phyloP scores from a whole-genome alignment of 352 stramenopile species.

The Albugo candida region DNA sequence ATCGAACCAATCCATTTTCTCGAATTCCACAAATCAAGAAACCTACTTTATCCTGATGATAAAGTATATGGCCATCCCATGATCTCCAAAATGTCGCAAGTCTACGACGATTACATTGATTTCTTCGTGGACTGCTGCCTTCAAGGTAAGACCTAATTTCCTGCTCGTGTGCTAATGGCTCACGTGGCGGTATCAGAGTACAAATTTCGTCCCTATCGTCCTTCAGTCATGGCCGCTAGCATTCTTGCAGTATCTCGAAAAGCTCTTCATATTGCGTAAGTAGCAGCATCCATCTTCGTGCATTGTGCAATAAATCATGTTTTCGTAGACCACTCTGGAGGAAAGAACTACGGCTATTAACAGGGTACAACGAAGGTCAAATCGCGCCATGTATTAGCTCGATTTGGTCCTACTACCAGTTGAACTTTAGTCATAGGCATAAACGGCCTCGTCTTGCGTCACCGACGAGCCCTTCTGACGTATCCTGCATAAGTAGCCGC shows the following conservation, averaged over 20 bases:
- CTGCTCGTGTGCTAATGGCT: not conserved
- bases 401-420: slow-evolving; percentile 63
- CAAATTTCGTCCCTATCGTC: slow-evolving; percentile 60
- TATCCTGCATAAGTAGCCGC: too few relatives aligned
- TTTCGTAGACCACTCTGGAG: slow-evolving; percentile 42
- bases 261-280: slow-evolving; percentile 44
- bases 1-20: slow-evolving; percentile 67
- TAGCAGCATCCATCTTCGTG: not conserved
- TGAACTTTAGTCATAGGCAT: slow-evolving; percentile 28
- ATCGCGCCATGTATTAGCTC: slow-evolving; percentile 66
- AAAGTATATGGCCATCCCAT: slow-evolving; percentile 47
- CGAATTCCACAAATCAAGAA: slow-evolving; percentile 56
- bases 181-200: slow-evolving; percentile 21
- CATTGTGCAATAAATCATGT: not conserved
- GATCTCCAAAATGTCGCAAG: slow-evolving; percentile 48
- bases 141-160: slow-evolving; percentile 11
- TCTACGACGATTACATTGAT: slow-evolving; percentile 71
- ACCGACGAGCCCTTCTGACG: too few relatives aligned
- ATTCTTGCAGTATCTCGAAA: slow-evolving; percentile 62
- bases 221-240: slow-evolving; percentile 52
- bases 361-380: slow-evolving; percentile 62
- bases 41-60: slow-evolving; percentile 61
- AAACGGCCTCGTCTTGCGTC: too few relatives aligned
- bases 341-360: slow-evolving; percentile 59
- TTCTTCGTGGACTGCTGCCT: slow-evolving; percentile 74